These are phyloP conservation scores for Afroboletus lepidellus DNA, from an alignment of 1,284 basidiomycete genomes.

Conservation along the genomic window DNA sequence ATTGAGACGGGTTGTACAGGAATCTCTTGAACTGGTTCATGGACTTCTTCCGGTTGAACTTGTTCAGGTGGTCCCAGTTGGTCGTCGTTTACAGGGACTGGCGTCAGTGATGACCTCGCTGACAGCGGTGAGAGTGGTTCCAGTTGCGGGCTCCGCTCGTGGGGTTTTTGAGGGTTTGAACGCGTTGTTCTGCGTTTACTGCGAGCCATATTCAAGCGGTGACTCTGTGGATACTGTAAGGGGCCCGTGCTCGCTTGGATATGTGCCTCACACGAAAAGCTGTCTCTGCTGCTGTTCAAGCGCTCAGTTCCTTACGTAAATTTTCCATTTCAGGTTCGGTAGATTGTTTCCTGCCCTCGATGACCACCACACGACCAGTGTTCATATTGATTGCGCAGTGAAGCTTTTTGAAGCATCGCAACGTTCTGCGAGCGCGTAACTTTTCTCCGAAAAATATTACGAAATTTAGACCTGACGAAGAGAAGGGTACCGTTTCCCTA, in stretches of 20 bases:
- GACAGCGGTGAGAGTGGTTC: constrained; percentile 33
- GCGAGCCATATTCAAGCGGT: constrained; percentile 28
- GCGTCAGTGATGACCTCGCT: constrained; percentile 32
- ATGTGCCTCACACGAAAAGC: constrained; percentile 16
- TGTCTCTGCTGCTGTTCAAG: neutral
- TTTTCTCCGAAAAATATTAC: neutral
- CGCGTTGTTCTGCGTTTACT: constrained; percentile 35
- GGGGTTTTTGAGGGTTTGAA: constrained; percentile 28
- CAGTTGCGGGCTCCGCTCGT: constrained; percentile 26
- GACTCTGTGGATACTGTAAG: constrained; percentile 9
- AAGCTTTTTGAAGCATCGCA: neutral
- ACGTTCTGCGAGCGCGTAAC: neutral
- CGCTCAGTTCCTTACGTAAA: constrained; percentile 21
- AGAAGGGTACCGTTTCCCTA: neutral
- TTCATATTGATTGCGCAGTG: too few species aligned
- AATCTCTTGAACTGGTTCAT: constrained; percentile 15
- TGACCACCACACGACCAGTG: too few species aligned
- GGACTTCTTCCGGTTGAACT: constrained; percentile 19
- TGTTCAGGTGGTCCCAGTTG: constrained; percentile 19
- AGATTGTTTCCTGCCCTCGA: too few species aligned
- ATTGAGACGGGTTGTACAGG: constrained; percentile 15
- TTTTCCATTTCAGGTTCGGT: constrained; percentile 13
- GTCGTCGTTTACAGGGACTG: constrained; percentile 30
- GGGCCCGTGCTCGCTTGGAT: constrained; percentile 6
- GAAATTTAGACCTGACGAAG: neutral